Base-by-base conservation (phyloP, 1,139 yeast species). In the Debaryomyces fabryi region DNA sequence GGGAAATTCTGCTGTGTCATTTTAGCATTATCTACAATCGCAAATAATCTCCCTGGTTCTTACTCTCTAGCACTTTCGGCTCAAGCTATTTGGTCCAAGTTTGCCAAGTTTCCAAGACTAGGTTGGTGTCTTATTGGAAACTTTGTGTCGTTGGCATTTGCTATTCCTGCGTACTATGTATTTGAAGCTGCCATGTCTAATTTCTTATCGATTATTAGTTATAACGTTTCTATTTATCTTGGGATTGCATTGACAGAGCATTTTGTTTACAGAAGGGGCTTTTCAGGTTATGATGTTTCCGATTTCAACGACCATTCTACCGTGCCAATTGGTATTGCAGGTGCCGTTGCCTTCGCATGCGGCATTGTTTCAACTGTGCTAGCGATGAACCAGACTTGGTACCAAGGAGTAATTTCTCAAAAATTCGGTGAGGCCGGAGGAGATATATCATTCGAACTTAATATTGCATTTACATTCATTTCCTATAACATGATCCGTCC, bases 111-210 rank as follows among this genome's bases (percentile, higher is more conserved):
- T 33, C 72, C 72, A 15, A 56, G 72, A 49, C 54, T 66, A 41
- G 62, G 62, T 12, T 68, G 72, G 71, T 67, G 69, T 53, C 42
- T 66, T 9, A 40, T 60, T 23, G 24, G 24, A 21, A 21, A 21
- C 71, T 58, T 61, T 44, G 58, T 65, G 5, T 60, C 71, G 1
- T 56, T 68, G 40, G 72, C 60, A 3, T 58, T 68, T 38, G 57
- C 68, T 15, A 68, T 68, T 38, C 71, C 72, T 6, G 72, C 71
- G 3, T 67, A 66, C 72, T 6, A 72, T 70, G 3, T 67, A 66
- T 68, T 68, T 49, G 62, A 54, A 23, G 59, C 52, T 9, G 58
- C 69, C 18, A 66, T 68, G 68, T 54, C 63, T 8, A 64, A 67
- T 50, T 68, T 68, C 51, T 55, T 67, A 53, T 62, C 67, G 18